Percentiles rank a stretch among this genome's conserved stretches.
These are phyloP conservation scores for Xylogone sp. DNA, from an alignment of 2,329 filamentous ascomycete species.

Conservation along the genomic window DNA sequence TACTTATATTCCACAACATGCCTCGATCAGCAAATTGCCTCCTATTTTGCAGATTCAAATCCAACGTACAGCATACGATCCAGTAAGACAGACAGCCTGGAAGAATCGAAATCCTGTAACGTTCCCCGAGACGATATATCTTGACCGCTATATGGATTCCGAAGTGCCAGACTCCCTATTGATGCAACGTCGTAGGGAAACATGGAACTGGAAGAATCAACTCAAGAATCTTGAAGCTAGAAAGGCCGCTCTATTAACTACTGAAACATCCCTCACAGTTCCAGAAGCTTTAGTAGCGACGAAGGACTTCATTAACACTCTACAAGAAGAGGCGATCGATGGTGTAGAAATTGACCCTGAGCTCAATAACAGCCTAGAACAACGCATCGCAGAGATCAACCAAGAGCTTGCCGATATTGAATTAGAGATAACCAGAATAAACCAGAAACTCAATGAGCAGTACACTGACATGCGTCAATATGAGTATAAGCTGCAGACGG, in stretches of 20 bases:
- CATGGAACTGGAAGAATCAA: constrained; percentile 70
- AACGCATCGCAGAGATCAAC: constrained; percentile 39
- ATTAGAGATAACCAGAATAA: constrained; percentile 21
- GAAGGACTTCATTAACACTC: constrained; percentile 37
- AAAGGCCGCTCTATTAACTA: constrained; percentile 20
- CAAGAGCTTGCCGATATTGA: constrained; percentile 44
- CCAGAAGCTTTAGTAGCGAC: constrained; percentile 22
- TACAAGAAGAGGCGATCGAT: constrained; percentile 38
- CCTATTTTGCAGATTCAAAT: constrained; percentile 88
- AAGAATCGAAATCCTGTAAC: constrained; percentile 77
- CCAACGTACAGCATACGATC: constrained; percentile 73
- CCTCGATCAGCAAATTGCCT: constrained; percentile 71
- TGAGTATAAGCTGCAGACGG: constrained; percentile 81
- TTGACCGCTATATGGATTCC: constrained; percentile 83
- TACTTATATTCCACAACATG: constrained; percentile 57
- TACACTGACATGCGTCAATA: constrained; percentile 62
- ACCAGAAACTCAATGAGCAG: constrained; percentile 39
- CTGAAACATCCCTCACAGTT: constrained; percentile 20
- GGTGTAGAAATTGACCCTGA: constrained; percentile 37
- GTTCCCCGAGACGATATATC: constrained; percentile 76
- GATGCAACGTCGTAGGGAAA: constrained; percentile 60
- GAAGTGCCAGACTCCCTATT: constrained; percentile 52
- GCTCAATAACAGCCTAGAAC: constrained; percentile 38
- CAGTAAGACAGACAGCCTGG: constrained; percentile 50
- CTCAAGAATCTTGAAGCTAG: constrained; percentile 50